Evolutionary conservation across 805 yeast species (phyloP).

Genomic region (Lipomyces sp.): DNA sequence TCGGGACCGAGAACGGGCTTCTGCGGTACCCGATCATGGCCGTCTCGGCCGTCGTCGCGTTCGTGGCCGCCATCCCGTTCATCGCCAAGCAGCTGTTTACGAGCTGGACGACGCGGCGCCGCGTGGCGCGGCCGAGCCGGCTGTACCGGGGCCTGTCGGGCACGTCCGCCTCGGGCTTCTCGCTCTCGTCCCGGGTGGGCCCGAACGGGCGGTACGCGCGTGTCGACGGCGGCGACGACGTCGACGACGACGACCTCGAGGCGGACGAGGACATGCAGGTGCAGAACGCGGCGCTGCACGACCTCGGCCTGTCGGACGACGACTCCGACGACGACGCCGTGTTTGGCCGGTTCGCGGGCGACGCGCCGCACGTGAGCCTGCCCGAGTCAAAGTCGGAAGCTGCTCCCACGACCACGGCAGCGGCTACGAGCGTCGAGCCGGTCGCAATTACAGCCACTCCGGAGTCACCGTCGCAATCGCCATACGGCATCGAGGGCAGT

Average conservation of each 20-base stretch:
- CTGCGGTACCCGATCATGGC: constrained; percentile 32
- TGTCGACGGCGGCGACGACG: background rate
- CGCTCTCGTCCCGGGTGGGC: background rate
- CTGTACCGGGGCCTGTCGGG: constrained; percentile 30
- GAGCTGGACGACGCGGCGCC: constrained; percentile 27
- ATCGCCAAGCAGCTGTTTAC: constrained; percentile 29
- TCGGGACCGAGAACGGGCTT: constrained; percentile 29
- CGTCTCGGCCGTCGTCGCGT: constrained; percentile 39
- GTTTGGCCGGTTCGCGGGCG: no score
- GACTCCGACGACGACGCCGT: constrained; percentile 21
- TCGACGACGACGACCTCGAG: background rate
- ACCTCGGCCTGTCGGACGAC: constrained; percentile 2
- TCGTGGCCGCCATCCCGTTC: constrained; percentile 29
- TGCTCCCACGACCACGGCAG: background rate
- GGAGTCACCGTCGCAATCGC: constrained; percentile 1
- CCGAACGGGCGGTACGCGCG: background rate
- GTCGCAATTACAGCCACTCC: no score
- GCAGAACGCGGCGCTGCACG: background rate
- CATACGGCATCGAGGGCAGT: constrained; percentile 9
- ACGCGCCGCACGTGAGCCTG: constrained; percentile 8
- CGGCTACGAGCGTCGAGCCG: no score
- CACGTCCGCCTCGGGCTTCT: constrained; percentile 25
- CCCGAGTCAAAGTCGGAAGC: background rate
- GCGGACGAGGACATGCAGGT: background rate
- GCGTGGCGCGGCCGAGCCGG: constrained; percentile 29